These are phyloP conservation scores for Ogataea populi-albae DNA, from an alignment of 805 yeast genomes.

Conservation along the genomic window DNA sequence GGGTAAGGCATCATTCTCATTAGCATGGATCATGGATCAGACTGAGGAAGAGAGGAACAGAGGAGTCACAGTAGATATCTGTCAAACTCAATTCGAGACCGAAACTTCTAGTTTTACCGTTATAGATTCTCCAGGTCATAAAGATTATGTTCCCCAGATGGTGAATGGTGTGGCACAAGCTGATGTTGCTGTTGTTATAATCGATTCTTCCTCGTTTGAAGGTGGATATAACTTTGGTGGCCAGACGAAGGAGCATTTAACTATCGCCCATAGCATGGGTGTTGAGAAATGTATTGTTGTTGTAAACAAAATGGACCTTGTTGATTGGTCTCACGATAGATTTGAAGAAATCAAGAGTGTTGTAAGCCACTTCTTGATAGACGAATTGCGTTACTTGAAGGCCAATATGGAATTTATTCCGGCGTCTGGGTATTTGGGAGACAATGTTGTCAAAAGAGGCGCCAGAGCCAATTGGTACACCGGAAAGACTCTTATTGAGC, in stretches of 20 bases:
- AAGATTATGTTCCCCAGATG: conserved; percentile 82
- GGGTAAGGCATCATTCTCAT: conserved; percentile 77
- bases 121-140: conserved; percentile 83
- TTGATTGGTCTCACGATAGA: conserved; percentile 52
- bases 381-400: conserved; percentile 49
- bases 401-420: conserved; percentile 54
- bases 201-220: conserved; percentile 74
- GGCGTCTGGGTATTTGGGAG: conserved; percentile 66
- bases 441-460: conserved; percentile 53
- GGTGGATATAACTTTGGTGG: conserved; percentile 65
- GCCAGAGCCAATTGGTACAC: conserved; percentile 27
- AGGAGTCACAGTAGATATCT: conserved; percentile 79
- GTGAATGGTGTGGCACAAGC: conserved; percentile 81
- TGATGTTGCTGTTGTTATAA: conserved; percentile 68
- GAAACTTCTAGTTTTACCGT: conserved; percentile 54
- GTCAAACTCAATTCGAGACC: conserved; percentile 66
- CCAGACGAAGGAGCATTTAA: conserved; percentile 76
- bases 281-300: conserved; percentile 58
- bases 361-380: conserved; percentile 47
- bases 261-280: conserved; percentile 65
- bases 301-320: conserved; percentile 68
- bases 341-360: conserved; percentile 50
- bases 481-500: conserved; percentile 48
- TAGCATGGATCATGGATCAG: conserved; percentile 86
- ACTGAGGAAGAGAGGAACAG: conserved; percentile 70